phyloP scores from a whole-genome alignment of 306 rosid species.

The Acacia acuminata region DNA sequence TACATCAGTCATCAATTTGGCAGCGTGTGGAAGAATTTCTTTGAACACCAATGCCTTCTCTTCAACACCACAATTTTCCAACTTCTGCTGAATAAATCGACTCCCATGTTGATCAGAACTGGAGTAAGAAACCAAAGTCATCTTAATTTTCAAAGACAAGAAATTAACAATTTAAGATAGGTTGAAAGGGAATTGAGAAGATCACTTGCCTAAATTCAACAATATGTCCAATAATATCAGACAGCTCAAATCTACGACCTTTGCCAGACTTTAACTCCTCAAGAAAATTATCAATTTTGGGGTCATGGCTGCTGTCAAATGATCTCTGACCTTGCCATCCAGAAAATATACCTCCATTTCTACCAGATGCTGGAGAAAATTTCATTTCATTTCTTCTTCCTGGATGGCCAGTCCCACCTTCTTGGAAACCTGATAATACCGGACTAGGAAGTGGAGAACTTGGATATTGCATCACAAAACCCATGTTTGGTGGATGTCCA shows the following conservation, averaged over 20 bases:
- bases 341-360: constrained; percentile 44
- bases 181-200: constrained; percentile 18
- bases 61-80: constrained; percentile 37
- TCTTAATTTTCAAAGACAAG: background rate
- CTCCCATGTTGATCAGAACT: constrained; percentile 66
- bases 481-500: constrained; percentile 51
- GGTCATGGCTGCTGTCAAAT: constrained; percentile 45
- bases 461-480: constrained; percentile 44
- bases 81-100: constrained; percentile 61
- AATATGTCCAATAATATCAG: constrained; percentile 55
- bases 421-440: constrained; percentile 44
- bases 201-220: constrained; percentile 55
- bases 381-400: constrained; percentile 53
- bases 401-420: constrained; percentile 39
- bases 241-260: constrained; percentile 60
- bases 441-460: constrained; percentile 50
- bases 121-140: constrained; percentile 7
- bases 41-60: constrained; percentile 57
- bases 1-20: constrained; percentile 55
- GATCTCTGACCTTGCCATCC: constrained; percentile 57
- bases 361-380: constrained; percentile 39
- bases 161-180: background rate
- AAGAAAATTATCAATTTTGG: constrained; percentile 53
- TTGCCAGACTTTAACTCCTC: constrained; percentile 60
- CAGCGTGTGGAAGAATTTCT: constrained; percentile 56